A percentile compares a stretch with the other conserved stretches of the same genome.
Conservation (phyloP, 257 asterid genomes). For the Rubia yunnanensis region DNA sequence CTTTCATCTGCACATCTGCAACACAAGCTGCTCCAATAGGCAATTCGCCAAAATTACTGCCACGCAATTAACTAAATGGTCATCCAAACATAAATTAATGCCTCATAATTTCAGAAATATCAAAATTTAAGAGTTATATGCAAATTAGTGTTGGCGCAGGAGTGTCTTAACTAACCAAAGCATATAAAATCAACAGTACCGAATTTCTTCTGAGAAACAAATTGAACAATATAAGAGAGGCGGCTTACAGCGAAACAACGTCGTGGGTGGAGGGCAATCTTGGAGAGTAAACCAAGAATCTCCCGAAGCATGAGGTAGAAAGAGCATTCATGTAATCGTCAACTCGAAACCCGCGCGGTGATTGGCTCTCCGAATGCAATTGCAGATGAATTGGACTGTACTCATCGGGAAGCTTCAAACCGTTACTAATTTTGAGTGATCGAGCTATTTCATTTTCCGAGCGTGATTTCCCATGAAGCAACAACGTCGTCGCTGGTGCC, state of each 20-base stretch:
- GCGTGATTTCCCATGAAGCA: not conserved
- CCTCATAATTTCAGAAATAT: not conserved
- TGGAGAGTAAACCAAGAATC: slow-evolving; percentile 64
- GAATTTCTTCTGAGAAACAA: not conserved
- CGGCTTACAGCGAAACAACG: slow-evolving; percentile 57
- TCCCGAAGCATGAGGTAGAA: slow-evolving; percentile 49
- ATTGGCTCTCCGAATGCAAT: slow-evolving; percentile 41
- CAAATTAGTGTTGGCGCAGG: not conserved
- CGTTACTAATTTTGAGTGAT: slow-evolving; percentile 33
- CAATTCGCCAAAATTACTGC: slow-evolving; percentile 68
- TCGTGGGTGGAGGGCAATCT: slow-evolving; percentile 74
- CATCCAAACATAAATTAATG: not conserved
- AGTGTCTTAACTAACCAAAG: not conserved
- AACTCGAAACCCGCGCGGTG: slow-evolving; percentile 29
- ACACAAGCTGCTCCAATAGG: slow-evolving; percentile 84
- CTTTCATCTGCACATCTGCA: slow-evolving; percentile 82
- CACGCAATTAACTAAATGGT: not conserved
- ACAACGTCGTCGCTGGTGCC: not conserved
- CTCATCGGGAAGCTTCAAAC: slow-evolving; percentile 45
- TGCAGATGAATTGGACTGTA: slow-evolving; percentile 28
- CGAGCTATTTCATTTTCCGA: slow-evolving; percentile 26
- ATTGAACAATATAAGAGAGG: not conserved
- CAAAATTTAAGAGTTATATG: not conserved
- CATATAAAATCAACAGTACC: not conserved
- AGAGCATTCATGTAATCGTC: slow-evolving; percentile 45